Evolutionary conservation across 345 rosid genomes (phyloP), one percentile per base, ranked within the genome.

Genomic region (Pistacia vera): DNA sequence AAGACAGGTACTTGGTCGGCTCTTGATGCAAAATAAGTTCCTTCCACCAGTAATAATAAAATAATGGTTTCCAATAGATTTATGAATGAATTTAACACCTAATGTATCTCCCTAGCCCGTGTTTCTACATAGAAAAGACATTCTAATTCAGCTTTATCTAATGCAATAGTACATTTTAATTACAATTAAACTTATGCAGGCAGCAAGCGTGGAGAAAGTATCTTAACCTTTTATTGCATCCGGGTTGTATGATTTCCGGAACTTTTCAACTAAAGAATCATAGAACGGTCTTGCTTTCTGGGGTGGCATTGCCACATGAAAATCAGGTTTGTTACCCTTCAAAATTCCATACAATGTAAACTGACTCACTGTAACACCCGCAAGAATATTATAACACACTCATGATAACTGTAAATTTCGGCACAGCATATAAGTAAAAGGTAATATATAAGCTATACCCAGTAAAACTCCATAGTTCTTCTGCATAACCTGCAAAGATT

Each of bases 271-370:
- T 55, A 94, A 69, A 18, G 92, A 86, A 46, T 88, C 91, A 49
- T 93, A 95, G 82, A 89, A 91, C 0, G 97, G 87, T 72, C 86
- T 92, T 0, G 99, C 98, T 69, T 84, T 86, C 77, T 90, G 86
- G 22, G 98, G 98, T 0, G 99, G 90, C 98, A 95, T 93, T 0
- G 98, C 99, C 30, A 91, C 90, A 62, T 95, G 98, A 85, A 93
- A 95, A 86, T 95, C 98, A 0, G 94, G 98, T 89, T 93, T 95
- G 91, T 95, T 95, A 71, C 99, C 99, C 92, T 95, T 93, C 90
- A 95, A 75, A 80, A 93, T 18, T 70, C 97, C 98, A 81, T 89
- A 95, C 79, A 95, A 78, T 61, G 97, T 93, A 80, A 95, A 95
- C 75, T 93, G 97, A 82, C 99, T 95, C 68, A 92, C 98, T 95